Percentiles rank a stretch among this genome's conserved stretches.
phyloP scores from a whole-genome alignment of 2,329 filamentous ascomycete species.

The Setomelanomma holmii region DNA sequence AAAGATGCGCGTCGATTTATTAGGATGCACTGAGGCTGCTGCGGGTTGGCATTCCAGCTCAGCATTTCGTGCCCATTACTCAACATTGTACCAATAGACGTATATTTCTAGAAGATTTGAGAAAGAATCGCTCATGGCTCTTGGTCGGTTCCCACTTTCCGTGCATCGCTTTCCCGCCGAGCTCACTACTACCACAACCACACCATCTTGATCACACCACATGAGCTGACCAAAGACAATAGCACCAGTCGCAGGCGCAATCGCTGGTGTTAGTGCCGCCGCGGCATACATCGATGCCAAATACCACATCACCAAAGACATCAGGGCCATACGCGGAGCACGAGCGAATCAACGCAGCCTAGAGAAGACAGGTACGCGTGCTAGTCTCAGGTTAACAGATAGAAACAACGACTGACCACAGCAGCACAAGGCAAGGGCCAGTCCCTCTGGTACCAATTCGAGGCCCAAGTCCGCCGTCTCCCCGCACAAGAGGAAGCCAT shows the following conservation, averaged over 20 bases:
- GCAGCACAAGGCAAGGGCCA: conserved; percentile 54
- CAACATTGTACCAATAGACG: too few relatives aligned
- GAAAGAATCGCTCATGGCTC: conserved; percentile 6
- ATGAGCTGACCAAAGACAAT: conserved; percentile 12
- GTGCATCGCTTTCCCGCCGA: neutral
- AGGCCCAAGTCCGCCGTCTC: conserved; percentile 60
- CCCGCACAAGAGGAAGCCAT: conserved; percentile 63
- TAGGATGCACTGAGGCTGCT: conserved; percentile 9
- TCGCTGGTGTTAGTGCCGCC: conserved; percentile 47
- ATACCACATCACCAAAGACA: conserved; percentile 70
- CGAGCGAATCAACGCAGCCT: conserved; percentile 55
- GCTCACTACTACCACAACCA: neutral
- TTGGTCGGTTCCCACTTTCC: conserved; percentile 6
- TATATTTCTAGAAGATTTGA: neutral
- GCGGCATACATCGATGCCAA: conserved; percentile 73
- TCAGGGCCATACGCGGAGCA: conserved; percentile 55
- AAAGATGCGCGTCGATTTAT: conserved; percentile 12
- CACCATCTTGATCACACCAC: neutral
- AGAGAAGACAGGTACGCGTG: conserved; percentile 59
- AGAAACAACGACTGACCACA: conserved; percentile 5
- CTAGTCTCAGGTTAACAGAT: too few relatives aligned
- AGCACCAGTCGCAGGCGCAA: conserved; percentile 44
- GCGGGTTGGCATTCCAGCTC: too few relatives aligned
- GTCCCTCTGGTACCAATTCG: conserved; percentile 72
- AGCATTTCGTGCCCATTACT: too few relatives aligned